Conservation (phyloP, 805 yeast species). For the Metschnikowia shivogae region DNA sequence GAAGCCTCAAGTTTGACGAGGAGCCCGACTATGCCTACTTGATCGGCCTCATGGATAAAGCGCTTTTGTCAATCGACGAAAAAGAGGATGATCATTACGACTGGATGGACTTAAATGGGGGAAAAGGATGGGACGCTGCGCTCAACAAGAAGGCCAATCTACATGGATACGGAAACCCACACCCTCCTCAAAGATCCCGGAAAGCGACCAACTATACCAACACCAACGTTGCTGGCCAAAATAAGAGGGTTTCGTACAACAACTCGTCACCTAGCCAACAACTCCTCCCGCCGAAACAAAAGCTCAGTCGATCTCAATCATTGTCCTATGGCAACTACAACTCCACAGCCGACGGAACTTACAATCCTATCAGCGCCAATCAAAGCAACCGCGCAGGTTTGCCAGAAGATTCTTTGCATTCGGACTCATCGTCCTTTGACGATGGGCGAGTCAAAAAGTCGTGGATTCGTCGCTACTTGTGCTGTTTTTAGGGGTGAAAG, state of each 20-base stretch:
- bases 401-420: slow-evolving; percentile 35
- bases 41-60: slow-evolving; percentile 71
- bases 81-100: slow-evolving; percentile 86
- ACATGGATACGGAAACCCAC: slow-evolving; percentile 95
- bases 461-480: slow-evolving; percentile 15
- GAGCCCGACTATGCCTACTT: slow-evolving; percentile 91
- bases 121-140: slow-evolving; percentile 92
- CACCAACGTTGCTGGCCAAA: slow-evolving; percentile 4
- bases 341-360: slow-evolving; percentile 11
- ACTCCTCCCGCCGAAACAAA: slow-evolving; percentile 11
- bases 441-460: slow-evolving; percentile 14
- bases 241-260: slow-evolving; percentile 9
- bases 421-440: slow-evolving; percentile 34
- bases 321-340: slow-evolving; percentile 16
- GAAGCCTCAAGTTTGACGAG: slow-evolving; percentile 87
- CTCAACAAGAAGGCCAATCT: slow-evolving; percentile 88
- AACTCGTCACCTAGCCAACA: slow-evolving; percentile 11
- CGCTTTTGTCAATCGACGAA: slow-evolving; percentile 66
- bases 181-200: slow-evolving; percentile 48
- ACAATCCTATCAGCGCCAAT: slow-evolving; percentile 10
- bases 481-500: slow-evolving; percentile 12
- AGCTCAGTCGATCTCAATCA: slow-evolving; percentile 16
- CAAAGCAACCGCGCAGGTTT: slow-evolving; percentile 32
- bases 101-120: slow-evolving; percentile 96
- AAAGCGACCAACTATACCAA: slow-evolving; percentile 17